Conservation (phyloP, 73 alveolate genomes). For the Paramecium biaurelia region DNA sequence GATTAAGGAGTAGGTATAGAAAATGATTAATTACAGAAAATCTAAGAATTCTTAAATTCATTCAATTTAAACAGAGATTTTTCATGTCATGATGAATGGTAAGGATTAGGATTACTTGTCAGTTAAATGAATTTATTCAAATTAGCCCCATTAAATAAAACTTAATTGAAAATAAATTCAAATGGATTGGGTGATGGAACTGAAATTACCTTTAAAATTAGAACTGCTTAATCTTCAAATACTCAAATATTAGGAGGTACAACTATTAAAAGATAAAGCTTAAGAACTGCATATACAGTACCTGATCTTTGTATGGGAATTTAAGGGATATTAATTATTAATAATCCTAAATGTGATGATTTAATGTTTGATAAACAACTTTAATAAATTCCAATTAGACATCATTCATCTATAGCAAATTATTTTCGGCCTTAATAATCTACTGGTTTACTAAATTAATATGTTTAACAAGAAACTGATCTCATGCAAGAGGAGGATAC, state of each 20-base stretch:
- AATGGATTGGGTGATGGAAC: constrained; percentile 37
- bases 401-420: not conserved
- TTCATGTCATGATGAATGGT: not conserved
- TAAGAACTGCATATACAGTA: not conserved
- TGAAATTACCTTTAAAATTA: not conserved
- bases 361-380: not conserved
- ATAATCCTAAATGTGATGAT: not conserved
- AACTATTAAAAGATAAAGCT: not conserved
- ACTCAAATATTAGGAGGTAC: not conserved
- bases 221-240: not conserved
- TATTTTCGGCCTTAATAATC: constrained; percentile 2
- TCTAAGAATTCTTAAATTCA: constrained; percentile 10
- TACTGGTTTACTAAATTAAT: not conserved
- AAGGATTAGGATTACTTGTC: constrained; percentile 56
- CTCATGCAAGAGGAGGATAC: not conserved
- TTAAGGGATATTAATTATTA: not conserved
- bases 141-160: constrained; percentile 38
- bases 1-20: constrained; percentile 61
- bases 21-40: not conserved
- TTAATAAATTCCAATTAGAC: not conserved
- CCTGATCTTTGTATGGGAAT: constrained; percentile 4
- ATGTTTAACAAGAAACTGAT: not conserved
- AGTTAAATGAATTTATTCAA: constrained; percentile 17
- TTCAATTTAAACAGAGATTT: not conserved
- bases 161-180: not conserved